Evolutionary conservation across 192 early-diverging fungal genomes (phyloP).

Genomic region (Backusella circina): DNA sequence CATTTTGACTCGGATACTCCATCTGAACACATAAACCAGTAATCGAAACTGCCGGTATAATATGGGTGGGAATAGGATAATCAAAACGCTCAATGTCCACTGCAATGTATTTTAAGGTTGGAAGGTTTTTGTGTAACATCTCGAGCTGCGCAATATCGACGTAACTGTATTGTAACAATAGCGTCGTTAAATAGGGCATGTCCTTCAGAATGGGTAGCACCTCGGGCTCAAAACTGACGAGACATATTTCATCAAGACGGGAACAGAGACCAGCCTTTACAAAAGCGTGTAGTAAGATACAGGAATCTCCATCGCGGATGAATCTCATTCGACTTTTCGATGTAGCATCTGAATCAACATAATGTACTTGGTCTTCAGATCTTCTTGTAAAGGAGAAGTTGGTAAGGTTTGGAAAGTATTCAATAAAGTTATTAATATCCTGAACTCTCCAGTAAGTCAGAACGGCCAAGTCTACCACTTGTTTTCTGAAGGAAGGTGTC

Average conservation of each 20-base stretch:
- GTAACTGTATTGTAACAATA: background rate
- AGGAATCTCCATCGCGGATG: background rate
- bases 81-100: background rate
- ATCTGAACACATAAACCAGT: background rate
- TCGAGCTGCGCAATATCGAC: background rate
- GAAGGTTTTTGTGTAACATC: background rate
- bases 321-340: background rate
- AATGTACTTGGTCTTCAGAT: background rate
- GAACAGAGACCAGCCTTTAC: background rate
- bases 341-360: background rate
- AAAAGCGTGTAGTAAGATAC: background rate
- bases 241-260: background rate
- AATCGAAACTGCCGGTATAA: background rate
- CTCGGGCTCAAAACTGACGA: background rate
- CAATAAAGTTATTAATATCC: background rate
- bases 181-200: background rate
- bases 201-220: background rate
- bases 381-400: background rate
- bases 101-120: background rate
- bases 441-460: background rate
- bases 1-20: background rate
- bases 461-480: background rate
- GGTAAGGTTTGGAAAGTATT: background rate
- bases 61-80: background rate
- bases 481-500: background rate